These are phyloP conservation scores for Cryptosporidium viatorum DNA, from an alignment of 169 alveolate genomes.

Conservation along the genomic window DNA sequence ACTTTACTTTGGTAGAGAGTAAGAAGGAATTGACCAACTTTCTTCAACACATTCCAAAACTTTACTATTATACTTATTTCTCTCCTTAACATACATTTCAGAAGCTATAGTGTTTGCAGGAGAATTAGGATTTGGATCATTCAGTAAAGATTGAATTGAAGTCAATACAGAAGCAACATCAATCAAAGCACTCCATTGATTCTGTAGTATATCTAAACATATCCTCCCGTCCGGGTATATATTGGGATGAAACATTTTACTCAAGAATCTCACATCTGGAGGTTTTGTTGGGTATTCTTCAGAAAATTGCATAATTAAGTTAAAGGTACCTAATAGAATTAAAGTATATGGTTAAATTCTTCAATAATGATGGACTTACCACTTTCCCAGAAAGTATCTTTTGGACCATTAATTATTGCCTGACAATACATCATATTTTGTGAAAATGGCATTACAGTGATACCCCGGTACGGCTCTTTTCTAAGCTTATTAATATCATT, in stretches of 20 bases:
- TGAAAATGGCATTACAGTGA: conserved; percentile 95
- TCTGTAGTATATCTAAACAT: conserved; percentile 93
- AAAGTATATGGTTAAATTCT: not conserved
- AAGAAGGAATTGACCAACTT: conserved; percentile 56
- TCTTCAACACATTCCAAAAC: conserved; percentile 91
- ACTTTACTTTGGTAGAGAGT: conserved; percentile 6
- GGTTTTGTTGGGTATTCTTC: conserved; percentile 89
- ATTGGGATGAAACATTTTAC: conserved; percentile 89
- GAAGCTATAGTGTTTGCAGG: conserved; percentile 99
- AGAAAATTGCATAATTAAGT: conserved; percentile 88
- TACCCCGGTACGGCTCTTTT: conserved; percentile 92
- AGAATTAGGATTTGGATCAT: conserved; percentile 96
- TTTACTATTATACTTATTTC: conserved; percentile 91
- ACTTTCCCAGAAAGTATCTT: conserved; percentile 98
- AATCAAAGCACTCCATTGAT: conserved; percentile 97
- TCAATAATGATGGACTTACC: conserved; percentile 80
- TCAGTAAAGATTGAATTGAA: conserved; percentile 94
- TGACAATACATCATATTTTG: conserved; percentile 96
- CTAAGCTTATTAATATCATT: conserved; percentile 93
- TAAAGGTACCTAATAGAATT: conserved; percentile 82
- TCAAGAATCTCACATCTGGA: conserved; percentile 85
- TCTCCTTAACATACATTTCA: conserved; percentile 90
- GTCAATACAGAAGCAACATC: conserved; percentile 96
- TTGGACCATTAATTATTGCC: conserved; percentile 98
- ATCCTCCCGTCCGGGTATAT: conserved; percentile 94